A percentile compares a stretch with the other conserved stretches of the same genome.
Conservation (phyloP, 768 basidiomycete genomes). For the Amanita fuliginea region DNA sequence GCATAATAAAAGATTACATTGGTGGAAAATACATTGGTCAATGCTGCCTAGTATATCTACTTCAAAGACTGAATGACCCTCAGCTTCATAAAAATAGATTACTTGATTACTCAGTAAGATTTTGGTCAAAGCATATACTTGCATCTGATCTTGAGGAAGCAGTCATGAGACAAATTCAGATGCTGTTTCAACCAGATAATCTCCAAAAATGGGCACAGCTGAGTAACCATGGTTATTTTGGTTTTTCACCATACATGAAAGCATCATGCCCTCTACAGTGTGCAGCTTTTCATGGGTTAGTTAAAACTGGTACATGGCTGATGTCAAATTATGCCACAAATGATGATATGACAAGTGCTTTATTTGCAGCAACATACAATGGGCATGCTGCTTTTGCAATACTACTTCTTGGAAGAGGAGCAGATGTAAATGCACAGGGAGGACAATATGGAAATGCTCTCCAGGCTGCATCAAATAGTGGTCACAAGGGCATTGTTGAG, state of each 20-base stretch:
- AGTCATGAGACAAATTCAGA: too few relatives aligned
- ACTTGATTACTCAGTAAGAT: neutral
- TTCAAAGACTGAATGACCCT: neutral
- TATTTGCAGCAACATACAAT: neutral
- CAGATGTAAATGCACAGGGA: too few relatives aligned
- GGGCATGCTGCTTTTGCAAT: neutral
- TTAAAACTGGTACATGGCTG: too few relatives aligned
- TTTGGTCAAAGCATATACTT: neutral
- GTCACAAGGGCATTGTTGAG: too few relatives aligned
- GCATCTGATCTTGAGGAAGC: neutral
- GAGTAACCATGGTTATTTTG: too few relatives aligned
- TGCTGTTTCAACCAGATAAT: neutral
- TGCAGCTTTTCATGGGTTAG: too few relatives aligned
- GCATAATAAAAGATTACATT: neutral
- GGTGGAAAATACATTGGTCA: too few relatives aligned
- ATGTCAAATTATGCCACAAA: neutral
- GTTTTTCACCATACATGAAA: neutral
- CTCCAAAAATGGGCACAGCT: neutral
- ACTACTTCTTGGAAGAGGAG: too few relatives aligned
- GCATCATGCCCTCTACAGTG: too few relatives aligned
- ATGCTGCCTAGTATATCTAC: neutral
- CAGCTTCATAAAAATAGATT: too few relatives aligned
- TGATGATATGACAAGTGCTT: neutral
- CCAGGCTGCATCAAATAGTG: too few relatives aligned
- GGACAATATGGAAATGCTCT: too few relatives aligned